Conservation (phyloP, 2,329 filamentous ascomycete genomes). For the Neocucurbitaria cava region DNA sequence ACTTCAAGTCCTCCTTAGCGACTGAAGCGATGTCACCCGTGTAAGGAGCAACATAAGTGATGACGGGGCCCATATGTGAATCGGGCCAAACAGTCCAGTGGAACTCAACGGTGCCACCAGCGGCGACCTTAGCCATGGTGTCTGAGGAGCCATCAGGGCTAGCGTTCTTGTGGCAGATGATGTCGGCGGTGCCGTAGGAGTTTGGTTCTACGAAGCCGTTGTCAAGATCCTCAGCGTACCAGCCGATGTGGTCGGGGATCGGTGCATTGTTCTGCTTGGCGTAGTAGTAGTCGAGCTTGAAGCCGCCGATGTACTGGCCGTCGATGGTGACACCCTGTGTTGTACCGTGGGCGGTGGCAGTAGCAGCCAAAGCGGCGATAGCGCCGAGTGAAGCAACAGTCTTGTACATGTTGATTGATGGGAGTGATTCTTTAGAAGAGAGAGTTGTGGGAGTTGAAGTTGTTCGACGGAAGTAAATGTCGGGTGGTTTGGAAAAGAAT, state of each 20-base stretch:
- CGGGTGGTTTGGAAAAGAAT: conserved; percentile 33
- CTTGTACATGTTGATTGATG: conserved; percentile 36
- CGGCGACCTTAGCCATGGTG: conserved; percentile 62
- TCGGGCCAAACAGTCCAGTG: conserved; percentile 58
- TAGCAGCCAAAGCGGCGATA: conserved; percentile 47
- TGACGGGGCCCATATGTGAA: conserved; percentile 48
- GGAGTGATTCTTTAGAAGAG: conserved; percentile 12
- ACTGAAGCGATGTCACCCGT: conserved; percentile 39
- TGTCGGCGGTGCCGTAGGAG: conserved; percentile 45
- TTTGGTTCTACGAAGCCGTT: conserved; percentile 45
- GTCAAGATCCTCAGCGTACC: conserved; percentile 48
- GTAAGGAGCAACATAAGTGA: conserved; percentile 50
- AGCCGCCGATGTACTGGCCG: conserved; percentile 55
- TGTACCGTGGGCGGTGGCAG: conserved; percentile 56
- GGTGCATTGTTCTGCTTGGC: conserved; percentile 31
- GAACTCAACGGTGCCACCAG: conserved; percentile 63
- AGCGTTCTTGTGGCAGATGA: conserved; percentile 68
- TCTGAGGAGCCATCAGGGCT: conserved; percentile 50
- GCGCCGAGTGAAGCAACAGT: conserved; percentile 33
- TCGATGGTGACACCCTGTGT: conserved; percentile 56
- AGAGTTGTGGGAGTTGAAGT: conserved; percentile 14
- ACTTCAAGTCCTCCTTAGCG: conserved; percentile 45
- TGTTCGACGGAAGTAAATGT: conserved; percentile 31
- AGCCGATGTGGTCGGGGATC: conserved; percentile 53
- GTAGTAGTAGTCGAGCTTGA: conserved; percentile 53